Base-by-base conservation (phyloP, 2,329 filamentous ascomycete species). In the Myrmaecium sp. region DNA sequence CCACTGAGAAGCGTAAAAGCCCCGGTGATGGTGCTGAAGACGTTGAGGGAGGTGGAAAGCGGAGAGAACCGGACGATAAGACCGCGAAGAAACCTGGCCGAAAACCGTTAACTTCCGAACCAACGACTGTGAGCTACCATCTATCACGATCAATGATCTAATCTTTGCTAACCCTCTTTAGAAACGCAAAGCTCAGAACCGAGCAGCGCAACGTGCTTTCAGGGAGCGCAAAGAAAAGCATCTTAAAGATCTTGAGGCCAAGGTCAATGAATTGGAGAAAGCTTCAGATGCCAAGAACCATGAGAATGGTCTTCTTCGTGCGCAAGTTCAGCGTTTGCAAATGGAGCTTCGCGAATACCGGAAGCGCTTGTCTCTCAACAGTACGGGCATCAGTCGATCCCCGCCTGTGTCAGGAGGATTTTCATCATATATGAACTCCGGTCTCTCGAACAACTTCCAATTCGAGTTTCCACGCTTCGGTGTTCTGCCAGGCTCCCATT, bases 381-480 rank as follows among this genome's bases (percentile, higher is more conserved):
- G 47, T 34, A 47, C 44, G 31, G 58, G 56, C 17, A 21, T 62
- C 22, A 51, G 44, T 30, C 52, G 55, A 11, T 62, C 64, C n/a
- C 59, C 62, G 8, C 52, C 63, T 20, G 47, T 50, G 4, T 38
- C 47, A 31, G 49, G 50, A 27, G 50, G 55, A 14, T 55, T 58
- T 33, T n/a, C n/a, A n/a, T n/a, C n/a, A n/a, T n/a, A n/a, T n/a
- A n/a, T n/a, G n/a, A 61, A 60, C 9, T 52, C 52, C 17, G 49
- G 49, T 42, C 51, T 57, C 30, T 52, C 43, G 13, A 75, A 78
- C 47, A 83, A 77, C 47, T 95, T 95, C 46, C 75, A 86, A 38
- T 95, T 98, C 40, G 86, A 95, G 39, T 95, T 95, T 37, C 86
- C 89, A 36, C 84, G 79, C 46, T 95, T 98, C 43, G 89, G 89